Evolutionary conservation across 2,329 filamentous ascomycete genomes (phyloP).

Genomic region (Catunica adiposa): DNA sequence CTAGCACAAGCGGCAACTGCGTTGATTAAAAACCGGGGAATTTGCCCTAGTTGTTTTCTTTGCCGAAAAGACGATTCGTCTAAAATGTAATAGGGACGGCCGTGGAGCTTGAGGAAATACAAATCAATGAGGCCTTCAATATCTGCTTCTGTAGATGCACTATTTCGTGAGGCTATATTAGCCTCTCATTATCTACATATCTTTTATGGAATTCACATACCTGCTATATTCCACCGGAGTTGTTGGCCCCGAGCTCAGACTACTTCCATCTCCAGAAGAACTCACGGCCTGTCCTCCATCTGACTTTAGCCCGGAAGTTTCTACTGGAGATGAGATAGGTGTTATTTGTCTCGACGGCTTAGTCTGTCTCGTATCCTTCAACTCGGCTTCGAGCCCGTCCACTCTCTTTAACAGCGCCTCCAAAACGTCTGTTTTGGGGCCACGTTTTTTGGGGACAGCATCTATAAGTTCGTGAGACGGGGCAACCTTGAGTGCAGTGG

Average conservation of each 20-base stretch:
- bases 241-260: neutral
- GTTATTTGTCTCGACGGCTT: neutral
- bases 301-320: too few relatives aligned
- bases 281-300: constrained; percentile 17
- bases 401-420: constrained; percentile 73
- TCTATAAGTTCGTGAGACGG: constrained; percentile 31
- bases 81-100: constrained; percentile 66
- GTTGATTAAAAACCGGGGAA: constrained; percentile 38
- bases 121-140: constrained; percentile 54
- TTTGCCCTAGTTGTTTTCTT: constrained; percentile 49
- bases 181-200: neutral
- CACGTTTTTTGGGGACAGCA: constrained; percentile 76
- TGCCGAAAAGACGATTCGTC: constrained; percentile 63
- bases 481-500: constrained; percentile 11
- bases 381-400: constrained; percentile 64
- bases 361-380: constrained; percentile 46
- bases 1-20: constrained; percentile 46
- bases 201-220: too few relatives aligned
- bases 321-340: too few relatives aligned
- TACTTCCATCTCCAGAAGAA: constrained; percentile 14
- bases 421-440: constrained; percentile 76
- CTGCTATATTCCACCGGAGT: neutral
- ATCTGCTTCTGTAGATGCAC: neutral
- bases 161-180: too few relatives aligned
- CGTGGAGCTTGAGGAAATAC: constrained; percentile 65